Conservation (phyloP, 169 alveolate genomes). For the Fabrea salina region DNA sequence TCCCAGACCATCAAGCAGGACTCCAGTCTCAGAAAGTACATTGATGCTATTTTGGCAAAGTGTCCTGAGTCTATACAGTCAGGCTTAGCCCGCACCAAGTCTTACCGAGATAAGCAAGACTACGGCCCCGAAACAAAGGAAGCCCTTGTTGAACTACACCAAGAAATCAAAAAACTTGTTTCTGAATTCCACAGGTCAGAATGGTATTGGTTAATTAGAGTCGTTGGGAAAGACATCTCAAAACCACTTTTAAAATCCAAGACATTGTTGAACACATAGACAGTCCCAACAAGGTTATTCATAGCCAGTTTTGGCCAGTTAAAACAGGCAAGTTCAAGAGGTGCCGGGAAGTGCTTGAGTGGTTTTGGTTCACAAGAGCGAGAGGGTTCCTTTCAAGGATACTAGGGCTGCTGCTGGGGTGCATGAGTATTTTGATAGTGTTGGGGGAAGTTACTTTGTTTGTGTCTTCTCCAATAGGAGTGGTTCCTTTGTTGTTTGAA, state of each 20-base stretch:
- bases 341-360: not conserved
- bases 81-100: not conserved
- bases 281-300: not conserved
- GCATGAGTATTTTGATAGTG: not conserved
- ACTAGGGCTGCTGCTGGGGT: not conserved
- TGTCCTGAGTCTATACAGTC: not conserved
- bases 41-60: not conserved
- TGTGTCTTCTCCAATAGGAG: not conserved
- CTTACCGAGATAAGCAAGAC: not conserved
- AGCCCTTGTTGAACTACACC: not conserved
- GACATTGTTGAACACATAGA: constrained; percentile 6
- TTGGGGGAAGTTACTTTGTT: constrained; percentile 8
- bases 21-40: not conserved
- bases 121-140: not conserved
- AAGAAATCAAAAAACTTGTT: constrained; percentile 7
- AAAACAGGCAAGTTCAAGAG: not conserved
- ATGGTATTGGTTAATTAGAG: constrained; percentile 14
- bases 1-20: not conserved
- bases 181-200: not conserved
- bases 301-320: not conserved
- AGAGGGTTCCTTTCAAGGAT: not conserved
- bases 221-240: constrained; percentile 7
- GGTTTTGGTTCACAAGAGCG: not conserved
- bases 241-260: not conserved
- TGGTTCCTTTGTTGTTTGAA: not conserved